These are phyloP conservation scores for Silene conica DNA, from an alignment of 148 eudicot species.

Conservation along the genomic window DNA sequence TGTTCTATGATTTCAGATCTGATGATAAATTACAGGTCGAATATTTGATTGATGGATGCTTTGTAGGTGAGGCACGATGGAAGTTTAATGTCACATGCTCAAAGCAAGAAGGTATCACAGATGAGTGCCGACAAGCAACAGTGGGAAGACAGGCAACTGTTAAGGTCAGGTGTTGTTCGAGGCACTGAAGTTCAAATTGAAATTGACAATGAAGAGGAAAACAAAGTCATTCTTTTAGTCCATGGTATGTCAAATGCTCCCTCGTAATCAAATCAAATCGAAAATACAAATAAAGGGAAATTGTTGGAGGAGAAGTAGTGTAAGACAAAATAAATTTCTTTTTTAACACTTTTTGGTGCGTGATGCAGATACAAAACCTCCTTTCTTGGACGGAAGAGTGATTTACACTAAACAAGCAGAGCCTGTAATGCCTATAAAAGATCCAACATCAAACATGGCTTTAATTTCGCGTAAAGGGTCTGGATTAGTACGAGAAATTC, in stretches of 20 bases:
- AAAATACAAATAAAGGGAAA: not conserved
- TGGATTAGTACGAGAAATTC: conserved; percentile 71
- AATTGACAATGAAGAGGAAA: conserved; percentile 91
- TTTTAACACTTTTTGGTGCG: not conserved
- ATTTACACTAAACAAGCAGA: conserved; percentile 96
- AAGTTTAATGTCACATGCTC: conserved; percentile 85
- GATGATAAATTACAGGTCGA: not conserved
- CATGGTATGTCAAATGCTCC: conserved; percentile 50
- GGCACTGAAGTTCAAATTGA: conserved; percentile 94
- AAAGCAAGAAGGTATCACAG: conserved; percentile 87
- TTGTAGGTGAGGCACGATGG: conserved; percentile 83
- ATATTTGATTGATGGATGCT: not conserved
- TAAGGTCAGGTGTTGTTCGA: conserved; percentile 96
- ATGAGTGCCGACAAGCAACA: conserved; percentile 88
- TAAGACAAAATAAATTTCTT: not conserved
- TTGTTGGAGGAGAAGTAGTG: not conserved
- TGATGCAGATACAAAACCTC: conserved; percentile 83
- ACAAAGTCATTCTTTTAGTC: conserved; percentile 86
- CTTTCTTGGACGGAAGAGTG: conserved; percentile 90
- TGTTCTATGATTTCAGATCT: not conserved
- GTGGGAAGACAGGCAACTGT: conserved; percentile 93
- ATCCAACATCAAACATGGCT: conserved; percentile 98
- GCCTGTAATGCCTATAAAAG: conserved; percentile 88
- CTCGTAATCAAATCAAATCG: not conserved
- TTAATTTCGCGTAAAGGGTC: conserved; percentile 97